Conservation (phyloP, 148 eudicot species). For the Simmondsia chinensis region DNA sequence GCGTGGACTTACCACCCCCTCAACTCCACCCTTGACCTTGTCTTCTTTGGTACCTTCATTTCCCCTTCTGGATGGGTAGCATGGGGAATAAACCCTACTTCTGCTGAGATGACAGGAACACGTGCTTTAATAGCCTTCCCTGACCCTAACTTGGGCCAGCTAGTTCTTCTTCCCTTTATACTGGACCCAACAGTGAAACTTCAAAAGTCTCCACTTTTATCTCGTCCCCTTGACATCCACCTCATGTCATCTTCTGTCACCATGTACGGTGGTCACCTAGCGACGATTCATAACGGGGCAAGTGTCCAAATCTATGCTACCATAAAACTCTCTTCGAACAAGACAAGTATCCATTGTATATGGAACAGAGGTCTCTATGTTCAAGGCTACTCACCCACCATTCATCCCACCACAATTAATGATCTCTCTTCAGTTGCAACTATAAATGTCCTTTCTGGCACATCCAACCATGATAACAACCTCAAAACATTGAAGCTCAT, state of each 20-base stretch:
- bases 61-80: constrained; percentile 99
- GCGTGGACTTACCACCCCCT: constrained; percentile 84
- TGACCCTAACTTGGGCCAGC: constrained; percentile 79
- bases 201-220: constrained; percentile 51
- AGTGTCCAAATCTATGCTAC: constrained; percentile 63
- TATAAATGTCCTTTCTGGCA: constrained; percentile 58
- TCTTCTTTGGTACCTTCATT: constrained; percentile 70
- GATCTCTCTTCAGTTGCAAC: constrained; percentile 73
- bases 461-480: constrained; percentile 16
- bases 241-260: constrained; percentile 64
- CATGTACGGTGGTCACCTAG: constrained; percentile 80
- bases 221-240: constrained; percentile 69
- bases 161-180: constrained; percentile 68
- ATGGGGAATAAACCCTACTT: constrained; percentile 74
- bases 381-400: constrained; percentile 96
- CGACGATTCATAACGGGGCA: constrained; percentile 82
- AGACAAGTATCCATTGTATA: constrained; percentile 57
- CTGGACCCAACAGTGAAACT: constrained; percentile 74
- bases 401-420: constrained; percentile 62
- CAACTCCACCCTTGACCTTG: constrained; percentile 68
- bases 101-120: constrained; percentile 77
- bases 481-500: constrained; percentile 36
- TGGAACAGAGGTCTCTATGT: constrained; percentile 95
- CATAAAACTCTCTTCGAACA: constrained; percentile 50
- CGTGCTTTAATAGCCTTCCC: constrained; percentile 79